Evolutionary conservation across 305 asterid species (phyloP), one percentile per base, ranked within the genome.

Genomic region (Fraxinus nigra): DNA sequence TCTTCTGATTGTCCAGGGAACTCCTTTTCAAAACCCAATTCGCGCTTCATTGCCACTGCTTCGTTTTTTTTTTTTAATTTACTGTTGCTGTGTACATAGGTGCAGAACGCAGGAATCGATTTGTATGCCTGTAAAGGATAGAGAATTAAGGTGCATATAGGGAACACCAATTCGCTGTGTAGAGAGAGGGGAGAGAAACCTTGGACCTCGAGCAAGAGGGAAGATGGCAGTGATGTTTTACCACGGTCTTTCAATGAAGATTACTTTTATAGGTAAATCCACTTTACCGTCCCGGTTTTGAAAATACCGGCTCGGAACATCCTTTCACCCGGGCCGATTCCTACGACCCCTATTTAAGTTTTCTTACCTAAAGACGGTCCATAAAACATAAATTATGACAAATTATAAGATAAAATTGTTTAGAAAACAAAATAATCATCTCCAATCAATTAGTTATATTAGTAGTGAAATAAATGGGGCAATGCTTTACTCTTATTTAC

Each of bases 11-110:
- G 82, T 77, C 69, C 82, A 76, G 81, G 9, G 72, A 85, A 14
- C 82, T 78, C 85, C 63, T 43, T 80, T 81, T 85, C 86, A 34
- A 56, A 61, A 48, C 83, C 89, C 76, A 74, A 59, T 86, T 85
- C 89, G 54, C 65, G 48, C 82, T 86, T 82, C 93, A 87, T 86
- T 81, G 13, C 87, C 82, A 80, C 30, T 43, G 61, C 80, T 79
- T 61, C 75, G 77, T 24, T 65, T 79, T 78, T 43, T 76, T 82
- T 73, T 38, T 26, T 6, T 70, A 81, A 84, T 67, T 85, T 75
- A 72, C 83, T 59, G 81, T 32, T 61, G 82, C 88, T 78, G 83
- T 75, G 87, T 65, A 10, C 37, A 9, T 18, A 65, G 20, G 37
- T 26, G 35, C n/a, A 10, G 18, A 65, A 65, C 33, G 26, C 37